Evolutionary conservation across 179 eudicot species (phyloP).

Genomic region (Dionaea muscipula): DNA sequence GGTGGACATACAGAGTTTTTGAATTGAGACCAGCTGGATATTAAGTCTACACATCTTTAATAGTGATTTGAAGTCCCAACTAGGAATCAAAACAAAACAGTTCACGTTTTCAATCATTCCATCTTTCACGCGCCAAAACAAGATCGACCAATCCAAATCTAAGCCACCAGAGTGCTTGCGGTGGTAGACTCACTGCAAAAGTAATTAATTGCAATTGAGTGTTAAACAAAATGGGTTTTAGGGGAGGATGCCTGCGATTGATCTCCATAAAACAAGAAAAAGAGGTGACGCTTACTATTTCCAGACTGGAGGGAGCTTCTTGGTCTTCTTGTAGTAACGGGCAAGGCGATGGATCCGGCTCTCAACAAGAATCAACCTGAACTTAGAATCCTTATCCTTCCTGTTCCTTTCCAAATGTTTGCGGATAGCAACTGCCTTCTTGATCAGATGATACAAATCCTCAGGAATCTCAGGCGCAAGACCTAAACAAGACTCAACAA

Average conservation of each 20-base stretch:
- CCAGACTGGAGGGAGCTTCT: slow-evolving; percentile 48
- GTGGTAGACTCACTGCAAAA: slow-evolving; percentile 41
- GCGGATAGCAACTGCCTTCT: slow-evolving; percentile 38
- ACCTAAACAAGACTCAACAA: slow-evolving; percentile 10
- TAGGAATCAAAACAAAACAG: too few relatives aligned
- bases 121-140: too few relatives aligned
- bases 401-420: slow-evolving; percentile 46
- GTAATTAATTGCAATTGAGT: not conserved
- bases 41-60: too few relatives aligned
- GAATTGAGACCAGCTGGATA: too few relatives aligned
- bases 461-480: slow-evolving; percentile 39
- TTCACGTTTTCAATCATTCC: too few relatives aligned
- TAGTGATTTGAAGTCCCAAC: too few relatives aligned
- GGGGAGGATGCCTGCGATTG: not conserved
- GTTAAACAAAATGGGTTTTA: not conserved
- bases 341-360: slow-evolving; percentile 45
- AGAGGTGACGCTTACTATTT: slow-evolving; percentile 23
- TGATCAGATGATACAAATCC: slow-evolving; percentile 36
- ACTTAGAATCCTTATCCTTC: slow-evolving; percentile 39
- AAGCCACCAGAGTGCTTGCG: slow-evolving; percentile 43
- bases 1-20: too few relatives aligned
- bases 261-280: not conserved
- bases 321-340: slow-evolving; percentile 40
- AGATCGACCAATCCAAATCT: not conserved
- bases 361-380: slow-evolving; percentile 41